phyloP scores from a whole-genome alignment of 805 yeast species.

The Ogataea haglerorum region DNA sequence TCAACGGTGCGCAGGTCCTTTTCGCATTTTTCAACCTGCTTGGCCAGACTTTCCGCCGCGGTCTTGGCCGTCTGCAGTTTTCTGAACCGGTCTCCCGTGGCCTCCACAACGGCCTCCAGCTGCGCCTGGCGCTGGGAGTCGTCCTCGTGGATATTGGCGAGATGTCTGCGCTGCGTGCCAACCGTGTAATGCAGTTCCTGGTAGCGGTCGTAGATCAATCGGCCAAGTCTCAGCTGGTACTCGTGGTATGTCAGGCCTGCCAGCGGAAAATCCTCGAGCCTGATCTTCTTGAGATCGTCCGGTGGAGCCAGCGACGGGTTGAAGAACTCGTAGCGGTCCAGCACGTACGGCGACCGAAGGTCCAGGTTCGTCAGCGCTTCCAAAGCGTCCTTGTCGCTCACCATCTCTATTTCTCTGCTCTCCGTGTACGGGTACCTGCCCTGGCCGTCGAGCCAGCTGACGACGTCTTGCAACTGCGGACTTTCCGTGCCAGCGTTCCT shows the following conservation, averaged over 20 bases:
- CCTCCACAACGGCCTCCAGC: conserved; percentile 38
- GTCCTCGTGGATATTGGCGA: conserved; percentile 30
- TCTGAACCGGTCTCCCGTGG: conserved; percentile 42
- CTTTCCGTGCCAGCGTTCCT: conserved; percentile 18
- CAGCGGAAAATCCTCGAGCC: conserved; percentile 13
- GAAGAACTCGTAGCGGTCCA: conserved; percentile 18
- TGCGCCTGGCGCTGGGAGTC: conserved; percentile 40
- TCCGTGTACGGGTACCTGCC: conserved; percentile 20
- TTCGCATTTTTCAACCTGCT: conserved; percentile 32
- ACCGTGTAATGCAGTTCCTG: conserved; percentile 28
- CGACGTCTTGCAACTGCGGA: conserved; percentile 17
- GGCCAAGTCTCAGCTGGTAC: conserved; percentile 38
- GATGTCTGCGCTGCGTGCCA: conserved; percentile 15
- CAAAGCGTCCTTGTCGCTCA: conserved; percentile 17
- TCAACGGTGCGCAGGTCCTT: conserved; percentile 27
- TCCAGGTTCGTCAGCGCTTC: conserved; percentile 19
- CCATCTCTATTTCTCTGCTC: conserved; percentile 9
- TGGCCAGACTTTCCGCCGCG: conserved; percentile 26
- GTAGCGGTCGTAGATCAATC: conserved; percentile 35
- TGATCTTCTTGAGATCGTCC: conserved; percentile 20
- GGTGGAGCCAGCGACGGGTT: conserved; percentile 13
- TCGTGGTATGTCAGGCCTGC: conserved; percentile 11
- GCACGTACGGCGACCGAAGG: conserved; percentile 11
- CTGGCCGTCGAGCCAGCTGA: conserved; percentile 28
- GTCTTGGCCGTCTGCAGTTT: conserved; percentile 33